Conservation (phyloP, 1,139 yeast genomes). For the Scheffersomyces cryptocercus region DNA sequence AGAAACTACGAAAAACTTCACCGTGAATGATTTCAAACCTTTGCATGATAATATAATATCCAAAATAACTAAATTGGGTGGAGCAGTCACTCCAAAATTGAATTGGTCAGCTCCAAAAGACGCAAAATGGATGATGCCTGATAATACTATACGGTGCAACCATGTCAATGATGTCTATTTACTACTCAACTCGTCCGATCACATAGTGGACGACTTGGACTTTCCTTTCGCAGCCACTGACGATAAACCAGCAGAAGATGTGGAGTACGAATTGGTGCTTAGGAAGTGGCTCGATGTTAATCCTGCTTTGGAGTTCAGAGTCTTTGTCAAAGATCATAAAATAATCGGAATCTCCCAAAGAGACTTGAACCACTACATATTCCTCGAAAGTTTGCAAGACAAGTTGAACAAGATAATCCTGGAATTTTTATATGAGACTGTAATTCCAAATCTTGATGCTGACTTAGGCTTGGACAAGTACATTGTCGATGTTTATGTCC, state of each 20-base stretch:
- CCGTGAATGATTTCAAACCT: constrained; percentile 53
- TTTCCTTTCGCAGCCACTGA: constrained; percentile 50
- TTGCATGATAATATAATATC: constrained; percentile 55
- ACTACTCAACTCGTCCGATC: constrained; percentile 82
- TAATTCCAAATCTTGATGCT: constrained; percentile 37
- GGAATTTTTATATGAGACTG: constrained; percentile 50
- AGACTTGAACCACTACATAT: constrained; percentile 80
- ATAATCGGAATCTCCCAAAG: constrained; percentile 81
- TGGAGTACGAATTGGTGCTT: constrained; percentile 64
- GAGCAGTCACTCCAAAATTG: constrained; percentile 78
- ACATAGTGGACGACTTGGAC: constrained; percentile 79
- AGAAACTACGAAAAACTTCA: constrained; percentile 24
- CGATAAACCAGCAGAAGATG: constrained; percentile 11
- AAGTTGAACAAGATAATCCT: constrained; percentile 51
- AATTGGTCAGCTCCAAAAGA: constrained; percentile 98
- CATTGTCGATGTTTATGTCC: constrained; percentile 80
- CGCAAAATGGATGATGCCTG: constrained; percentile 86
- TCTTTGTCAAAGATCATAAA: constrained; percentile 64
- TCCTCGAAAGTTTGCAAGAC: constrained; percentile 49
- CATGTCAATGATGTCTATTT: constrained; percentile 74
- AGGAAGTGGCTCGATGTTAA: constrained; percentile 80
- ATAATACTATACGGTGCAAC: constrained; percentile 71
- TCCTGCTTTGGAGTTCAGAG: constrained; percentile 89
- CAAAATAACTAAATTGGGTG: constrained; percentile 43
- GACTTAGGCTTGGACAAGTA: constrained; percentile 55